phyloP scores from a whole-genome alignment of 169 alveolate species.

The Cryptosporidium canis region DNA sequence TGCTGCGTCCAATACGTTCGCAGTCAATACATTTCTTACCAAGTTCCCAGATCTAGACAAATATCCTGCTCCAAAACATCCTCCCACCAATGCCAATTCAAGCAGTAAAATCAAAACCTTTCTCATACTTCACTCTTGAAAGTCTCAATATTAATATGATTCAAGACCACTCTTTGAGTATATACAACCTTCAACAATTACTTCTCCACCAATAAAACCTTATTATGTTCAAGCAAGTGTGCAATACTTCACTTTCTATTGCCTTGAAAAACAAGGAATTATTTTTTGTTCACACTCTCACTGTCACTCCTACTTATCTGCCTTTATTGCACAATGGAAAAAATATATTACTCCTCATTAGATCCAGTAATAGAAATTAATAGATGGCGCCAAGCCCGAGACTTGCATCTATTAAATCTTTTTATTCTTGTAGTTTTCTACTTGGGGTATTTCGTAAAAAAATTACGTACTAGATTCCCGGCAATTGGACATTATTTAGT shows the following conservation, averaged over 20 bases:
- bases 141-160: not conserved
- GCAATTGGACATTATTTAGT: not conserved
- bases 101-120: slow-evolving; percentile 17
- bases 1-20: not conserved
- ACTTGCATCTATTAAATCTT: slow-evolving; percentile 66
- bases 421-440: not conserved
- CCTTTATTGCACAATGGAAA: slow-evolving; percentile 19
- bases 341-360: slow-evolving; percentile 52
- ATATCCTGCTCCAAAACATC: slow-evolving; percentile 57
- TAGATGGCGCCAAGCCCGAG: slow-evolving; percentile 69
- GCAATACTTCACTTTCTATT: not conserved
- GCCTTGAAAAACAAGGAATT: slow-evolving; percentile 62
- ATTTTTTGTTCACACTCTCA: slow-evolving; percentile 48
- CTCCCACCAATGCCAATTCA: slow-evolving; percentile 58
- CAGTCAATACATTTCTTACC: not conserved
- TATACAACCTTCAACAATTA: not conserved
- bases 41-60: slow-evolving; percentile 43
- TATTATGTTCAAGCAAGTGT: slow-evolving; percentile 41
- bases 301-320: slow-evolving; percentile 38
- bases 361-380: slow-evolving; percentile 59
- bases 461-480: not conserved
- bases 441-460: not conserved
- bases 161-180: not conserved
- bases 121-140: not conserved
- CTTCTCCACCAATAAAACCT: not conserved